A percentile compares a stretch with the other conserved stretches of the same genome.
Conservation (phyloP, 331 rosid genomes). For the Telfairia occidentalis region DNA sequence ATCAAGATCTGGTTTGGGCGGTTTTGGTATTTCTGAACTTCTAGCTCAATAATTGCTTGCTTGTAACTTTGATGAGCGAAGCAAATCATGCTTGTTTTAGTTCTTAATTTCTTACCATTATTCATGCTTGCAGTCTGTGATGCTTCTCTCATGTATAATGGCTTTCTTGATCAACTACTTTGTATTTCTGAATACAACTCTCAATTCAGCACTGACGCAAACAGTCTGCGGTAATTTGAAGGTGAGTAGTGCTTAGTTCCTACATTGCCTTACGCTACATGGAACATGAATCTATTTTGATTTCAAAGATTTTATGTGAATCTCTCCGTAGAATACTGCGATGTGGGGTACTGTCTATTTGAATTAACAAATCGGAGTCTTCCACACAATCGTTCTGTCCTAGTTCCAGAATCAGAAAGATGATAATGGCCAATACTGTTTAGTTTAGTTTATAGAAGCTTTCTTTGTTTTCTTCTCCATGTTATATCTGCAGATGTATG, state of each 20-base stretch:
- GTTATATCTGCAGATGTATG: no score
- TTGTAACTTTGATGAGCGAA: not conserved
- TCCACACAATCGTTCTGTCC: not conserved
- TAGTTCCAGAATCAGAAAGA: not conserved
- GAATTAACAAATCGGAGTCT: not conserved
- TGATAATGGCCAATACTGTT: not conserved
- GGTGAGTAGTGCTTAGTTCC: slow-evolving; percentile 25
- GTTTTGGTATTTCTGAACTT: not conserved
- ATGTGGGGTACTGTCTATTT: not conserved
- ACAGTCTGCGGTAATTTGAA: slow-evolving; percentile 81
- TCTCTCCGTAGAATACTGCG: not conserved
- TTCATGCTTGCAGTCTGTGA: slow-evolving; percentile 36
- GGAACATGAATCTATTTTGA: not conserved
- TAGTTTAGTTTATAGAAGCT: not conserved
- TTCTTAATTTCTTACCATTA: not conserved
- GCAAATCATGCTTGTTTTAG: not conserved
- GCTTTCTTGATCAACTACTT: slow-evolving; percentile 60
- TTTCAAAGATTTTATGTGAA: not conserved
- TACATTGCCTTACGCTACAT: not conserved
- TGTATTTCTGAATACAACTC: slow-evolving; percentile 54
- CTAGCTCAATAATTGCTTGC: not conserved
- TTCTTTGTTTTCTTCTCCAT: not conserved
- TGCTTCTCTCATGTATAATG: slow-evolving; percentile 57
- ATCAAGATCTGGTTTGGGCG: not conserved
- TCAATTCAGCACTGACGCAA: slow-evolving; percentile 75